These are phyloP conservation scores for Dianthus caryophyllus DNA, from an alignment of 148 eudicot species.

Conservation along the genomic window DNA sequence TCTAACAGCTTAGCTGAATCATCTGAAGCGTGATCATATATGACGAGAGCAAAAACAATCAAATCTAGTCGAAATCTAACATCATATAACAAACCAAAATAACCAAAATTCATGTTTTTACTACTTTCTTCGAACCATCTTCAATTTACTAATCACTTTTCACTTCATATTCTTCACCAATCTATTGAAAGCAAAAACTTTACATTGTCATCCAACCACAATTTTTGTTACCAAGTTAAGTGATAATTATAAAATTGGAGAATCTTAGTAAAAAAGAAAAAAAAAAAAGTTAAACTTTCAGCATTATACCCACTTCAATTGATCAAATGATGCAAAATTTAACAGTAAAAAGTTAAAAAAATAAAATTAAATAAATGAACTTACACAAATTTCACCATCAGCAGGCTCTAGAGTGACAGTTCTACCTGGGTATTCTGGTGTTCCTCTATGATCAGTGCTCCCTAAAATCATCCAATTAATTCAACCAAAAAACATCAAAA, in stretches of 20 bases:
- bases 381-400: constrained; percentile 69
- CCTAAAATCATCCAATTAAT: constrained; percentile 39
- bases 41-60: not conserved
- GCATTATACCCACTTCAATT: not conserved
- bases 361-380: constrained; percentile 7
- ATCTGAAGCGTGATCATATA: not conserved
- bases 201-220: not conserved
- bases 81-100: not conserved
- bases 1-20: not conserved
- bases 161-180: not conserved
- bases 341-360: not conserved
- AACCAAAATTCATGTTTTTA: not conserved
- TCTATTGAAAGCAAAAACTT: not conserved
- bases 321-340: not conserved
- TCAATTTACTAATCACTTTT: not conserved
- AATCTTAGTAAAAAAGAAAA: too few relatives aligned
- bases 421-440: constrained; percentile 86
- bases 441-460: constrained; percentile 98
- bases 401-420: constrained; percentile 92
- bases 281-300: constrained; percentile 2
- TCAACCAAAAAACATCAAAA: not conserved
- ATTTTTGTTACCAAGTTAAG: not conserved
- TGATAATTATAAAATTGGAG: constrained; percentile 4
- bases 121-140: not conserved
- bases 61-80: not conserved